Conservation (phyloP, 2,329 filamentous ascomycete species). For the Alternaria sp. region DNA sequence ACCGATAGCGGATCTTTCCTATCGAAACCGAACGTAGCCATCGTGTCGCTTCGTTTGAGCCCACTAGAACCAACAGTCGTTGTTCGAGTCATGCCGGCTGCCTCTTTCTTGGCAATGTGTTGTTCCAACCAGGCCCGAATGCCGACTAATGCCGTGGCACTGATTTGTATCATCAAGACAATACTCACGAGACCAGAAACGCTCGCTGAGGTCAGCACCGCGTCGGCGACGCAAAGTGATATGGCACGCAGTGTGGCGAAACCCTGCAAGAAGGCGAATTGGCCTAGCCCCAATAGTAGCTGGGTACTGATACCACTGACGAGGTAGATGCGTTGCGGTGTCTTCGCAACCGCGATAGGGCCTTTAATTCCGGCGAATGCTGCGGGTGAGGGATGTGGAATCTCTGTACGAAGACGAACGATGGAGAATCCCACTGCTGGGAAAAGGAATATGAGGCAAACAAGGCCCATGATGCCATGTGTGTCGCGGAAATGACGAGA, state of each 20-base stretch:
- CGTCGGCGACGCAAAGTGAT: conserved; percentile 36
- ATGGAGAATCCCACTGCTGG: conserved; percentile 24
- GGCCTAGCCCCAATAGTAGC: conserved; percentile 23
- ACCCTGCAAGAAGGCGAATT: conserved; percentile 28
- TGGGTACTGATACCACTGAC: conserved; percentile 28
- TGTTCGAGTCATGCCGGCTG: neutral
- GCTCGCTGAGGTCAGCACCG: conserved; percentile 25
- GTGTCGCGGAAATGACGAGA: conserved; percentile 30
- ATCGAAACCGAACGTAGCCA: conserved; percentile 27
- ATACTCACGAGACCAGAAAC: conserved; percentile 22
- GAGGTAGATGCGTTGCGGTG: conserved; percentile 30
- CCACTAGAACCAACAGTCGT: neutral
- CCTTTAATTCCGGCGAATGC: conserved; percentile 29
- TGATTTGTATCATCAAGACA: conserved; percentile 30
- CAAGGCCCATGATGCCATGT: conserved; percentile 34
- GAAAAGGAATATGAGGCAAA: conserved; percentile 25
- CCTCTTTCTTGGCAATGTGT: conserved; percentile 27
- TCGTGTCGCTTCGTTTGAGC: conserved; percentile 14
- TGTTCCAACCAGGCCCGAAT: conserved; percentile 35
- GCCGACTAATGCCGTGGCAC: conserved; percentile 24
- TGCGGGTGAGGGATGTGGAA: conserved; percentile 25
- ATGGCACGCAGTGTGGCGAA: conserved; percentile 30
- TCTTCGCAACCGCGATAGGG: conserved; percentile 27
- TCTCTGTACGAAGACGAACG: conserved; percentile 28
- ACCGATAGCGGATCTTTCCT: conserved; percentile 9